Base-by-base conservation (phyloP, 257 asterid species). In the Salvia miltiorrhiza region DNA sequence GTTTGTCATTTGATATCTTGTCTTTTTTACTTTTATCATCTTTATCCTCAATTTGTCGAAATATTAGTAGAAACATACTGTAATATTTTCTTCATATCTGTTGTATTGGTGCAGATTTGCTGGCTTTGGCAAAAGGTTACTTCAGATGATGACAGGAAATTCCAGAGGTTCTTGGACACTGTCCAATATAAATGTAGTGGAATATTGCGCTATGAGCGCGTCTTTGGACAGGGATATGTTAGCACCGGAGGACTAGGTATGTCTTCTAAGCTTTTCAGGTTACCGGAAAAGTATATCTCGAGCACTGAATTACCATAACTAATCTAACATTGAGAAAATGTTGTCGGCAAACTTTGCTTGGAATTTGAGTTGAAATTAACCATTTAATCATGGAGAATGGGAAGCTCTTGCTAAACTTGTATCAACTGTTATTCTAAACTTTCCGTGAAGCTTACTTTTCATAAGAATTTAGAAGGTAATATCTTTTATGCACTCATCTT, bases 201-300 rank as follows among this genome's bases (percentile, higher is more conserved):
- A 73, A 94, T 94, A 74, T 70, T 89, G 73, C 95, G 97, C 1
- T 94, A 91, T 53, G 97, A 94, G 73, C 97, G 96, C 7, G 96
- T 94, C 69, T 94, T 94, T 79, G 99, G 99, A 60, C 79, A 71
- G 50, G 99, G 99, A 67, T 94, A 39, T 84, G 99, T 94, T 58
- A 91, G 97, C 92, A 94, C 99, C 1, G 99, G 99, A 75, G 99
- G 99, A 62, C 68, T 86, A 62, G 99, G 99, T 94, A 83, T 14
- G 74, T 75, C 65, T 45, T 41, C 65, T 21, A 30, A 11, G 17
- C 30, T 35, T 10, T 30, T 56, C 14, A 24, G 26, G 65, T 5
- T 59, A 16, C 65, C 16, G 17, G 3, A 58, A 26, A 32, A 4
- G 26, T 53, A 58, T 7, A 3, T 28, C 39, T 4, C 14, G 19